phyloP scores from a whole-genome alignment of 176 grass and related monocot genomes.

The Musa beccarii region DNA sequence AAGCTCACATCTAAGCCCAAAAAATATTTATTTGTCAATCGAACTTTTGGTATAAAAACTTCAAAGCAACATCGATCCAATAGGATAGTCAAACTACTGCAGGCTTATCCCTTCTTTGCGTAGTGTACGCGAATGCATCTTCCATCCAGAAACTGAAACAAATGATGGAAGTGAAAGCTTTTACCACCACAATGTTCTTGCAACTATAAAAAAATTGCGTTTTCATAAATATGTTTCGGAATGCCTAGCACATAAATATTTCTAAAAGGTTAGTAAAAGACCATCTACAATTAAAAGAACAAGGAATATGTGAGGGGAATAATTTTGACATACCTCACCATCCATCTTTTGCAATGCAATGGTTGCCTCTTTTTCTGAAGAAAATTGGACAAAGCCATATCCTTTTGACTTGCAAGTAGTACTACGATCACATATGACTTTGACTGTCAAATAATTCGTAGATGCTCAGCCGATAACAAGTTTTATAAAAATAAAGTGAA shows the following conservation, averaged over 20 bases:
- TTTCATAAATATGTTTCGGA: background rate
- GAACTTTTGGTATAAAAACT: background rate
- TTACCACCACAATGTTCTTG: background rate
- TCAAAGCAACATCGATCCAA: background rate
- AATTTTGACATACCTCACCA: slow-evolving; percentile 18
- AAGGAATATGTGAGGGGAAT: background rate
- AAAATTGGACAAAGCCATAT: slow-evolving; percentile 46
- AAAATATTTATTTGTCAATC: no score
- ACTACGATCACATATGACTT: slow-evolving; percentile 45
- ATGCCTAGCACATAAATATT: background rate
- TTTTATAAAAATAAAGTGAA: background rate
- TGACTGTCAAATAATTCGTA: slow-evolving; percentile 16
- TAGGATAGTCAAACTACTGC: background rate
- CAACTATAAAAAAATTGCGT: background rate
- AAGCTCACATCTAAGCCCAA: no score
- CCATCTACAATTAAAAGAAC: background rate
- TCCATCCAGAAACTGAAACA: slow-evolving; percentile 45
- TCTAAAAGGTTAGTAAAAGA: background rate
- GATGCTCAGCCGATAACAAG: background rate
- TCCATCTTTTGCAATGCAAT: slow-evolving; percentile 34
- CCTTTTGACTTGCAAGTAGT: slow-evolving; percentile 40
- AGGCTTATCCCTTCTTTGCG: slow-evolving; percentile 18
- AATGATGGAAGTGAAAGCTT: background rate
- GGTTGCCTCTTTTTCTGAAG: slow-evolving; percentile 18
- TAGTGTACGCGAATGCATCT: slow-evolving; percentile 37